Percentiles rank a stretch among this genome's conserved stretches.
Evolutionary conservation across 78 protist genomes (phyloP).

Genomic region (Monosiga brevicollis): DNA sequence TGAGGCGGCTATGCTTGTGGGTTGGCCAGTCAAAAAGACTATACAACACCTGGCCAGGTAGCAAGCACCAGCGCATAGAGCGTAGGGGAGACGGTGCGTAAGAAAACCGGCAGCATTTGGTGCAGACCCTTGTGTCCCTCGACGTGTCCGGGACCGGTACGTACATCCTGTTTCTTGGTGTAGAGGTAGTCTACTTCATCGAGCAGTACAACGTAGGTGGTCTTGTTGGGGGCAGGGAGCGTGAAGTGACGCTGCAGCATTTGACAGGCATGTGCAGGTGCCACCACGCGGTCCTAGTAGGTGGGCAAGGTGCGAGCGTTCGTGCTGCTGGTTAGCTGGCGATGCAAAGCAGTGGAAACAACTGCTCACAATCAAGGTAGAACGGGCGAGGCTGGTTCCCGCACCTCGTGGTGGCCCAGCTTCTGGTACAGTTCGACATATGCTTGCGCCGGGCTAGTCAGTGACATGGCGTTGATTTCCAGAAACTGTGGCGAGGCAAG

Average conservation of each 20-base stretch:
- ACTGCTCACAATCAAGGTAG: too few species aligned
- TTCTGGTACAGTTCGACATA: constrained; percentile 3
- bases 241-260: background rate
- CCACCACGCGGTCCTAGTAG: background rate
- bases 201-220: background rate
- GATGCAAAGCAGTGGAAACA: too few species aligned
- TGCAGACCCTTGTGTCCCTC: background rate
- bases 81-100: background rate
- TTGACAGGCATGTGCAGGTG: background rate
- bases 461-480: constrained; percentile 28
- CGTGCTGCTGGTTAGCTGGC: too few species aligned
- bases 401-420: background rate
- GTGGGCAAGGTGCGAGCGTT: too few species aligned
- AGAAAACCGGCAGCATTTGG: background rate
- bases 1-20: background rate
- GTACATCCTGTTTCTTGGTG: constrained; percentile 16
- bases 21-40: constrained; percentile 43
- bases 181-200: constrained; percentile 44
- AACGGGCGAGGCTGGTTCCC: too few species aligned
- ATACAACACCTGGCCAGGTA: constrained; percentile 21
- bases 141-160: background rate
- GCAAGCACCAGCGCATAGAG: background rate
- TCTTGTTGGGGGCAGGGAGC: background rate
- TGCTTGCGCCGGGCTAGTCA: constrained; percentile 8
- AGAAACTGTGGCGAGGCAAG: background rate